Evolutionary conservation across 176 grass and related monocot species (phyloP), one percentile per base, ranked within the genome.

Genomic region (Aegilops speltoides): DNA sequence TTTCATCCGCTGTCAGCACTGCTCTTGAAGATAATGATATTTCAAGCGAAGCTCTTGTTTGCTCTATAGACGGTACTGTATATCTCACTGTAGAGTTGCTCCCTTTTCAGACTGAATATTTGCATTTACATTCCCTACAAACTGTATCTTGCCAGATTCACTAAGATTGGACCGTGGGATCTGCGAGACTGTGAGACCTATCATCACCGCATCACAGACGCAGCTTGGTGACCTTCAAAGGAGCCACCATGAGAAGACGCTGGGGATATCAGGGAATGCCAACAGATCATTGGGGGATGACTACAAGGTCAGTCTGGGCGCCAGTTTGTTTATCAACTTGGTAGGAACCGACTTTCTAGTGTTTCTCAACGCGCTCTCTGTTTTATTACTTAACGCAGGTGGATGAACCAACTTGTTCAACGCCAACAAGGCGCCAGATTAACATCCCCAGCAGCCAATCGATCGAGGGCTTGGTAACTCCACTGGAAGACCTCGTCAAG

Each of bases 401-500:
- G 84, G 95, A 97, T 60, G 92, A 88, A 79, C 79, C 85, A 11
- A 89, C 92, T 74, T 95, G 92, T 89, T 91, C 86, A 61, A 95
- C 92, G 78, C 90, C 85, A 66, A 86, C 40, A 77, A 84, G 78
- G 79, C 85, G 69, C 54, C 43, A 54, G 38, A 88, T 93, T 12
- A 85, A 82, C 80, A 59, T 95, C 45, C 92, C 90, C 22, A 94
- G 85, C 65, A 57, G 65, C 16, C 66, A 89, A 77, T 89, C 87
- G 14, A 97, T 97, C 0, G 89, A 84, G 67, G 85, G 92, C 33
- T 77, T 91, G 86, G 84, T 83, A 64, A 86, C 89, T 63, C 90
- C 89, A 1, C 80, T 91, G 24, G 92, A 95, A 17, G 92, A 91
- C 73, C 79, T 97, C 26, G 78, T 97, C 37, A 93, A 82, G 76